Evolutionary conservation across 2,329 filamentous ascomycete species (phyloP), one percentile per base, ranked within the genome.

Genomic region (Verticillium albo-atrum): DNA sequence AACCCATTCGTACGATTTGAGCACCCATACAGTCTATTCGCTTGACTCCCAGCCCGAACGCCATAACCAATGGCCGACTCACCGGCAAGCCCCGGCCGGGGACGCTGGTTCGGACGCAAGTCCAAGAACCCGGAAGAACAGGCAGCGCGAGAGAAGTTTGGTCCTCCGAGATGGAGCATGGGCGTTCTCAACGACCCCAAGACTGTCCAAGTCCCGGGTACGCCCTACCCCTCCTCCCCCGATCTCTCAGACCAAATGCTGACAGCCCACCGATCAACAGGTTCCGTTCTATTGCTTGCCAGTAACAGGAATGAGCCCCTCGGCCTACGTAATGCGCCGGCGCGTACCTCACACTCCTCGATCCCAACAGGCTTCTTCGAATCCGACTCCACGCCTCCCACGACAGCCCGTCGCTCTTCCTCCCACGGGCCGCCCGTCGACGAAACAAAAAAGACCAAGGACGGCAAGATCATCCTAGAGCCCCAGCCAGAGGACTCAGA

Each of bases 401-500:
- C 10, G 28, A 34, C 35, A 20, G 61, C 63, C 26, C 57, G 57
- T 28, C 58, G 56, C 14, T 58, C 60, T 15, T 56, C 62, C 6
- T 34, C 51, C 1, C 26, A 57, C 7, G 25, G 55, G 42, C 55
- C 50, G 61, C 62, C 58, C 59, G 6, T 64, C 55, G 72, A 72
- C 17, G 78, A 77, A 53, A 85, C 86, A 75, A 97, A 97, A 78
- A 89, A 81, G 64, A 97, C 92, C 2, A 75, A 82, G 35, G 89
- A 97, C 71, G 92, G 92, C 17, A 83, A 85, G 62, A 92, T 97
- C 67, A 92, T 98, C 58, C 78, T 98, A 15, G 89, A 96, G 0
- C 94, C 94, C 0, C 94, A 98, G 71, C 94, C 94, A 0, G 92
- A 97, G 61, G 92, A 97, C 56, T 92, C 91, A 0, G 79, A 82